Conservation (phyloP, 164 flowering plant species). For the Tetracentron sinense region DNA sequence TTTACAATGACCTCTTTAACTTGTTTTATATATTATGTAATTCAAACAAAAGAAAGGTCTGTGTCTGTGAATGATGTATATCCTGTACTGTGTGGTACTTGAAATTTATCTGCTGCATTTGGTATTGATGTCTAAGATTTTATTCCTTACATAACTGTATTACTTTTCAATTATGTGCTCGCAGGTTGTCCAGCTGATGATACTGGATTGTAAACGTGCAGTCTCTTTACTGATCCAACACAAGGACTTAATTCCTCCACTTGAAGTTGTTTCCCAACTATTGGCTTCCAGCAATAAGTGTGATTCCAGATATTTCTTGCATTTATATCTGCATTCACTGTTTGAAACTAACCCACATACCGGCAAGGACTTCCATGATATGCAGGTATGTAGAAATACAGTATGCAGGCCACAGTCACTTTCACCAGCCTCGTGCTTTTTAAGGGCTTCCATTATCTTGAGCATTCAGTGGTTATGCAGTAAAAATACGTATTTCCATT, state of each 20-base stretch:
- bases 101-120: neutral
- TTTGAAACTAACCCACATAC: constrained; percentile 78
- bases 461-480: neutral
- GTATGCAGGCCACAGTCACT: neutral
- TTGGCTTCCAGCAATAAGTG: constrained; percentile 53
- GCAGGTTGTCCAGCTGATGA: constrained; percentile 88
- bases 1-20: too few species aligned
- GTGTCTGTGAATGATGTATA: neutral
- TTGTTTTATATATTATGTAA: too few species aligned
- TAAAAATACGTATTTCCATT: neutral
- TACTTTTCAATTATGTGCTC: constrained; percentile 8
- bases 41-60: neutral
- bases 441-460: neutral
- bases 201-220: constrained; percentile 81
- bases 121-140: neutral
- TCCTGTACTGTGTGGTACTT: neutral
- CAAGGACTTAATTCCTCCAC: constrained; percentile 61
- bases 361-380: constrained; percentile 90
- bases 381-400: constrained; percentile 63
- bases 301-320: constrained; percentile 72
- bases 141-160: neutral
- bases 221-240: constrained; percentile 72
- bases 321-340: constrained; percentile 79
- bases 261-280: constrained; percentile 78
- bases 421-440: neutral